Percentiles rank a stretch among this genome's conserved stretches.
Evolutionary conservation across 1,284 basidiomycete genomes (phyloP).

Genomic region (Malassezia vespertilionis): DNA sequence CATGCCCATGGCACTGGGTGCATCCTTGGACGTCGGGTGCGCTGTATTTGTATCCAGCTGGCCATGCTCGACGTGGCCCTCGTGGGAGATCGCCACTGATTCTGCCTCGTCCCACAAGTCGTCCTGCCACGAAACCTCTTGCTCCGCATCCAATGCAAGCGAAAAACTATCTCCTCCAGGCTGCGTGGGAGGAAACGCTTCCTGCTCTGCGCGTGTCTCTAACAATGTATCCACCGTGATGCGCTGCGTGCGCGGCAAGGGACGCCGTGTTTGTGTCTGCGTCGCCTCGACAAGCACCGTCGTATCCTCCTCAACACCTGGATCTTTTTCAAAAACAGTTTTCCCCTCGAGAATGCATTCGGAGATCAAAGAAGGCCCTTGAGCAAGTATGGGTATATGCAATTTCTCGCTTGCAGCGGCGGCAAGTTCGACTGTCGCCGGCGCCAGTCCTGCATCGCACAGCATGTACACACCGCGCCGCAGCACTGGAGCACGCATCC

Average conservation of each 20-base stretch:
- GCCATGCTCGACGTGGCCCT: too few relatives aligned
- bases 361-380: conserved; percentile 5
- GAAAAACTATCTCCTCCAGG: too few relatives aligned
- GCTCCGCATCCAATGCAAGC: too few relatives aligned
- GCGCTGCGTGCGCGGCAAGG: background rate
- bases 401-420: background rate
- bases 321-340: background rate
- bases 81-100: too few relatives aligned
- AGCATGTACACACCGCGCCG: background rate
- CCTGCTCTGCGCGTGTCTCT: too few relatives aligned
- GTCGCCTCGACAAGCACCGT: conserved; percentile 3
- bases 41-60: too few relatives aligned
- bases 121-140: too few relatives aligned
- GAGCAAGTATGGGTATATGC: background rate
- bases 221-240: background rate
- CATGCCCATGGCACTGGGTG: too few relatives aligned
- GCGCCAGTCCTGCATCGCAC: background rate
- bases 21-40: too few relatives aligned
- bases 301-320: background rate
- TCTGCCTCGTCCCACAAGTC: too few relatives aligned
- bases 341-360: conserved; percentile 4
- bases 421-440: background rate
- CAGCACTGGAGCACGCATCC: background rate
- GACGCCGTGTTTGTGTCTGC: background rate
- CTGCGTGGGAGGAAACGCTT: conserved; percentile 1